Evolutionary conservation across 495 filamentous ascomycete species (phyloP).

Genomic region (Corynascus novoguineensis): DNA sequence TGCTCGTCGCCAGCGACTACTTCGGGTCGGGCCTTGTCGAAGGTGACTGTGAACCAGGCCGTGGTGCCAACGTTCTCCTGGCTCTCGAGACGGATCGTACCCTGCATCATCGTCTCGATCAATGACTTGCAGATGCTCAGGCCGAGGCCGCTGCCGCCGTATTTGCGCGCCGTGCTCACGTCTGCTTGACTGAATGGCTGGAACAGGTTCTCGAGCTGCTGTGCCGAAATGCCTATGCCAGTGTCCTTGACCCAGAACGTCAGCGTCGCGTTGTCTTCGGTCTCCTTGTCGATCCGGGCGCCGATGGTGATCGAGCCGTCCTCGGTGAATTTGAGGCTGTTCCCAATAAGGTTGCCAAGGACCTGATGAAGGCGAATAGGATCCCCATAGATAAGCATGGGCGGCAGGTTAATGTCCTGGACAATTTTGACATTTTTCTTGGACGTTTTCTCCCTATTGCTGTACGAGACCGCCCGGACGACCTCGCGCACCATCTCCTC

Average conservation of each 20-base stretch:
- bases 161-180: constrained; percentile 77
- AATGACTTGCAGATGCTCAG: constrained; percentile 93
- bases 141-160: constrained; percentile 85
- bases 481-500: constrained; percentile 84
- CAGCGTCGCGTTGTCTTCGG: constrained; percentile 60
- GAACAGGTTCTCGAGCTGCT: constrained; percentile 80
- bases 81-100: constrained; percentile 76
- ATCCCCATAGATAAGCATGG: constrained; percentile 81
- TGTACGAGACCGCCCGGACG: constrained; percentile 77
- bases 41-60: constrained; percentile 76
- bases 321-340: constrained; percentile 91
- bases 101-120: constrained; percentile 84
- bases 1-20: constrained; percentile 47
- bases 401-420: constrained; percentile 67
- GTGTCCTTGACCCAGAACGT: constrained; percentile 87
- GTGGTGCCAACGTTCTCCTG: constrained; percentile 71
- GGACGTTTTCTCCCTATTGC: constrained; percentile 67
- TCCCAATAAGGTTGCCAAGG: constrained; percentile 86
- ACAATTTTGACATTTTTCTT: constrained; percentile 56
- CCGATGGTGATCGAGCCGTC: constrained; percentile 77
- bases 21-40: constrained; percentile 63
- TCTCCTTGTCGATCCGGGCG: constrained; percentile 64
- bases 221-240: constrained; percentile 78
- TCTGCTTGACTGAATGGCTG: constrained; percentile 88
- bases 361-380: constrained; percentile 89